Evolutionary conservation across 2,329 filamentous ascomycete species (phyloP), one percentile per base, ranked within the genome.

Genomic region (Sporothrix brunneoviolacea): DNA sequence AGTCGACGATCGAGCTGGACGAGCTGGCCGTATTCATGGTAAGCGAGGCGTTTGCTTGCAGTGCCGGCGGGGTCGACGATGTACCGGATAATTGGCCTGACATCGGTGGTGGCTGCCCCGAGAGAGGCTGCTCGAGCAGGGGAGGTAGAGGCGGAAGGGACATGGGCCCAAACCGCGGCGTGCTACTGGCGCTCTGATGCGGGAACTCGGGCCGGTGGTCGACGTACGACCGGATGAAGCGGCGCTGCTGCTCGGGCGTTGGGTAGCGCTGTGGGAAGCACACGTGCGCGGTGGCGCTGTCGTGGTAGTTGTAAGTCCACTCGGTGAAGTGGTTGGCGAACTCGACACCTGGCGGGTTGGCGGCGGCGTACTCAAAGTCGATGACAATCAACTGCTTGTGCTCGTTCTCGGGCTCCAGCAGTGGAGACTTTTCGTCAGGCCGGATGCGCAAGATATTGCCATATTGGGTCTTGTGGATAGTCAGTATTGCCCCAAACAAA

Each of bases 241-340:
- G 85, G 54, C 79, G 77, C 64, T 96, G 93, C 65, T 96, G 85
- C 50, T 91, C 86, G 0, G 75, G 69, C 0, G 75, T 88, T 0
- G 93, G 93, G 67, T 95, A 98, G 48, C 71, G 68, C 48, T 71
- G 70, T 5, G 78, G 78, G 60, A 84, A 82, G 73, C 88, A 91
- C 22, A 74, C 79, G 70, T 80, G 82, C 0, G 88, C 73, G 28
- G 69, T 70, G 24, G 73, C 70, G 3, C 80, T 68, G 63, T 93
- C 83, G 64, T 96, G 91, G 68, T 98, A 98, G 68, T 98, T 91
- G 74, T 97, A 97, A 60, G 88, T 87, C 93, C 93, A 98, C 69
- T 98, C 93, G 1, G 88, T 87, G 68, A 98, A 98, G 68, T 98
- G 93, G 65, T 98, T 98, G 52, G 90, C 93, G 64, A 98, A 97